Conservation (phyloP, 1,284 basidiomycete genomes). For the Boletus mariae region DNA sequence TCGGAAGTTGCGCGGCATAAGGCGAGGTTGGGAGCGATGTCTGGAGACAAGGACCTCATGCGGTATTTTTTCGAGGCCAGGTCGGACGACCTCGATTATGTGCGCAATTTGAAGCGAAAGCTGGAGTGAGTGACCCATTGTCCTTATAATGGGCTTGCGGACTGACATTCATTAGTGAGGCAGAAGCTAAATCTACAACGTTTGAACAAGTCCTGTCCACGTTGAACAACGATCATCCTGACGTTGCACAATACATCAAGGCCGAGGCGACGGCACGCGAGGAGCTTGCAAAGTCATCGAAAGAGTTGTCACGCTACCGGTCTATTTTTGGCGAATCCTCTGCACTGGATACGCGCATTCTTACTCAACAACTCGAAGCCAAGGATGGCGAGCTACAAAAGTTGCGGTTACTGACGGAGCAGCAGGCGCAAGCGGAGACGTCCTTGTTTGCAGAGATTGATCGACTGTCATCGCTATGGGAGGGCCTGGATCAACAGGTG, state of each 20-base stretch:
- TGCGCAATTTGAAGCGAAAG: constrained; percentile 58
- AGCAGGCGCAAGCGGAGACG: constrained; percentile 64
- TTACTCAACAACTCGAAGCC: constrained; percentile 54
- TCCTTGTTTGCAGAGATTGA: constrained; percentile 85
- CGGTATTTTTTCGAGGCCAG: constrained; percentile 63
- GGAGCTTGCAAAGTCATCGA: constrained; percentile 44
- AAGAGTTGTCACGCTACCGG: constrained; percentile 59
- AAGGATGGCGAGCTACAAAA: constrained; percentile 63
- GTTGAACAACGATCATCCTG: constrained; percentile 45
- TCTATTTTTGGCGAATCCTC: constrained; percentile 58
- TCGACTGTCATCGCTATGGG: constrained; percentile 84
- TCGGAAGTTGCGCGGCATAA: constrained; percentile 78
- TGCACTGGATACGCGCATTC: constrained; percentile 45
- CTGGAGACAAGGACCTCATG: constrained; percentile 71
- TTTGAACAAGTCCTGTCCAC: constrained; percentile 49
- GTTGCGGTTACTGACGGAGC: constrained; percentile 52
- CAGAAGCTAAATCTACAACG: constrained; percentile 49
- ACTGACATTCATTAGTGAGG: constrained; percentile 39
- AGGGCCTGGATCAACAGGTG: constrained; percentile 79
- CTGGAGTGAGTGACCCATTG: constrained; percentile 47
- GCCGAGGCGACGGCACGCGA: constrained; percentile 53
- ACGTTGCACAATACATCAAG: constrained; percentile 45
- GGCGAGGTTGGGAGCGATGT: constrained; percentile 71
- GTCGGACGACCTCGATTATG: constrained; percentile 56
- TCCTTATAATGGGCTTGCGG: background rate